Base-by-base conservation (phyloP, 257 asterid species). In the Fraxinus americana region DNA sequence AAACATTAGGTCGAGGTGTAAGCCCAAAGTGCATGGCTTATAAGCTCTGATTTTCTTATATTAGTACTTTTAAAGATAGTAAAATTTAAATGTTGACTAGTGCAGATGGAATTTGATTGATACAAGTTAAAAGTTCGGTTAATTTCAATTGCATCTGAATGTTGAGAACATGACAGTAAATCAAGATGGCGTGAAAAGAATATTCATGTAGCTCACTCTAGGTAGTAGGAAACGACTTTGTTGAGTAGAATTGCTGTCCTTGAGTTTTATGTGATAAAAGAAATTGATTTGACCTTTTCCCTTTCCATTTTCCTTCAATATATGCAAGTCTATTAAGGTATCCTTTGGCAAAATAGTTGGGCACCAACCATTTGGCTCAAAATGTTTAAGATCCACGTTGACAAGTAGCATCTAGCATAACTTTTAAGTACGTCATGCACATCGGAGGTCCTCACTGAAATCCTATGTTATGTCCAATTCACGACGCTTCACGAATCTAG, bases 211-310 rank as follows among this genome's bases (percentile, higher is more conserved):
- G 68, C 59, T 61, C 63, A 43, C 34, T 45, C 4, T 30, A 12
- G 13, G 45, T 61, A 41, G 39, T 45, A 23, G 9, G 73, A 41
- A 67, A 25, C 25, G 30, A 71, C 59, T 80, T 59, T 74, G 25
- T 61, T 67, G 65, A 76, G 77, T 81, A n/a, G 59, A 50, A 17
- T 50, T 65, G 54, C 45, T 75, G 35, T 78, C 69, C 17, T 23
- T 34, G 61, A 29, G n/a, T 38, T 48, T 34, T 17, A 10, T 57
- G 66, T 57, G 66, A 21, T 6, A n/a, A 57, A n/a, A 19, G 66
- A 57, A 57, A 57, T 57, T 57, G 13, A 57, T 57, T 54, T 57
- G 59, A 4, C 25, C 29, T 57, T 7, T n/a, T 21, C 10, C 2
- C 29, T 57, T 19, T 21, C 66, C 66, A 12, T 57, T 19, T 21